Base-by-base conservation (phyloP, 768 basidiomycete species). In the Sarcomyxa edulis region DNA sequence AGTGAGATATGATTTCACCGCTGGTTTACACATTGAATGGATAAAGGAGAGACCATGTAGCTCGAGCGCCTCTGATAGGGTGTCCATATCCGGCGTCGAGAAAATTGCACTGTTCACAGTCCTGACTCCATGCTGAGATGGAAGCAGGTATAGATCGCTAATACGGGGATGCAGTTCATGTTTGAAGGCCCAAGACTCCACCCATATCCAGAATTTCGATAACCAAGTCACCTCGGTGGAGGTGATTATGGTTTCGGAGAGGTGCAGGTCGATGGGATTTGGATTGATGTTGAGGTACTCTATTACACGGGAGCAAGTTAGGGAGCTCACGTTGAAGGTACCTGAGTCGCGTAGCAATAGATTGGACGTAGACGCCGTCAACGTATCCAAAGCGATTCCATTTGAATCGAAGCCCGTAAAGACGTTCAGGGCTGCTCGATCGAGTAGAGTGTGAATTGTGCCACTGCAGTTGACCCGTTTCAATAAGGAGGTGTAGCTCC, bases 181-280 rank as follows among this genome's bases (percentile, higher is more conserved):
- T 12, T 43, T 47, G 9, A 32, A 40, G 0, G 34, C 12, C 52
- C 58, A 68, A 0, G 26, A 40, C 5, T 43, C 48, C 31, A 67
- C 35, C 72, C 71, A 74, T 3, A 36, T 28, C 74, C 72, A 76
- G 42, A 73, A 74, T 2, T 38, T 34, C 1, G 55, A 48, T n/a
- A 72, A 39, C 66, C 67, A 71, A 5, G 40, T 14, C 3, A 15
- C 23, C 8, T 37, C 35, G 2, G 22, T 9, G 10, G 9, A 7
- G 7, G 24, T 20, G 22, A 37, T 16, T n/a, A n/a, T n/a, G n/a
- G n/a, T n/a, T 15, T 25, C 35, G 27, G 24, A 9, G 23, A 26
- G 14, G 14, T 22, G 11, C 2, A 25, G 35, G 23, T 37, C 29
- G 12, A 65, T 39, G 7, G 45, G 32, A 5, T 24, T 35, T 6